Percentiles rank a stretch among this genome's conserved stretches.
phyloP scores from a whole-genome alignment of 2,329 filamentous ascomycete species.

The Trichoderma guizhouense region DNA sequence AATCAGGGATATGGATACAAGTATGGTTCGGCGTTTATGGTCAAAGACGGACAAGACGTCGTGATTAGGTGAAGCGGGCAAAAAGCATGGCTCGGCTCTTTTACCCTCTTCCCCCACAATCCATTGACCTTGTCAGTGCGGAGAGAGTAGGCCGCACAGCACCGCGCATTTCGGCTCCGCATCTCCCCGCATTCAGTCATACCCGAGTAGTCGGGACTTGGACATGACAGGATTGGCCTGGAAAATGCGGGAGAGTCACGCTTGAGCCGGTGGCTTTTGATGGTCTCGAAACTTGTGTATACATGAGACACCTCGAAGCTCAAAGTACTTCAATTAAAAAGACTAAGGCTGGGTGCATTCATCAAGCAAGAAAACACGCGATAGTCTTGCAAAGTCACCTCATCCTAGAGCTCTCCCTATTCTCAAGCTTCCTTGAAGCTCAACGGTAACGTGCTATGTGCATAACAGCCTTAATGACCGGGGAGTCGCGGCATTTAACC shows the following conservation, averaged over 20 bases:
- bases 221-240: neutral
- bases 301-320: neutral
- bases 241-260: neutral
- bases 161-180: constrained; percentile 15
- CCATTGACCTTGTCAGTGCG: constrained; percentile 9
- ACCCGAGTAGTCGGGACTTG: constrained; percentile 9
- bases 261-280: neutral
- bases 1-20: neutral
- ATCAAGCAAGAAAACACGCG: neutral
- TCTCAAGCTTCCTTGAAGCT: neutral
- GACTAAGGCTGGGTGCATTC: neutral
- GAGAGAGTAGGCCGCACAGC: neutral
- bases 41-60: neutral
- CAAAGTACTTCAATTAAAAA: neutral
- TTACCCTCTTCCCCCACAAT: constrained; percentile 13
- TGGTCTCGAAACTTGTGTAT: neutral
- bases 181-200: constrained; percentile 16
- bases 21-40: neutral
- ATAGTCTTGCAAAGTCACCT: neutral
- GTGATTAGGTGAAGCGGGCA: neutral
- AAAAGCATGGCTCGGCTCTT: constrained; percentile 9
- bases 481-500: constrained; percentile 14
- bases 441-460: neutral
- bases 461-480: neutral
- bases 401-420: neutral